Percentiles rank a stretch among this genome's conserved stretches.
Evolutionary conservation across 225 moss, liverwort and hornwort species (phyloP).

Genomic region (Physcomitrium patens): DNA sequence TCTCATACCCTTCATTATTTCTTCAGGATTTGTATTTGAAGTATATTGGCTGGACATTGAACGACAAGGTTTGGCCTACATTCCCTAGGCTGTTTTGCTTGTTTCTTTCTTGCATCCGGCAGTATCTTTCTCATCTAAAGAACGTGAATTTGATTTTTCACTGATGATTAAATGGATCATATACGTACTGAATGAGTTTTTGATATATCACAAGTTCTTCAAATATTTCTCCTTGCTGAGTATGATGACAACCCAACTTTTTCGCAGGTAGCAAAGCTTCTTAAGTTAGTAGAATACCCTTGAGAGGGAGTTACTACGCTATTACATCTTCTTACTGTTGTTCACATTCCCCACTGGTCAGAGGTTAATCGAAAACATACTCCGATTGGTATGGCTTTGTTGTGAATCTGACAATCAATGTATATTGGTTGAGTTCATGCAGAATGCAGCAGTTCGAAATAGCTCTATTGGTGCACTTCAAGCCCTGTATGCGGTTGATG

Average conservation of each 20-base stretch:
- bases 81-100: constrained; percentile 8
- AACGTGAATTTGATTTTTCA: not conserved
- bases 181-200: not conserved
- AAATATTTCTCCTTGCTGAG: no score
- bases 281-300: no score
- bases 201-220: no score
- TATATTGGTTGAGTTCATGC: constrained; percentile 37
- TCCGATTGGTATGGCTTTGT: constrained; percentile 14
- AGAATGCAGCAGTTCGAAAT: constrained; percentile 85
- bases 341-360: not conserved
- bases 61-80: constrained; percentile 83
- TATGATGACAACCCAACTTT: no score
- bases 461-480: constrained; percentile 91
- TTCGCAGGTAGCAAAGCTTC: no score
- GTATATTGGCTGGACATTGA: constrained; percentile 95
- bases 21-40: constrained; percentile 98
- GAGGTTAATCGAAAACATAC: not conserved
- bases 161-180: constrained; percentile 23
- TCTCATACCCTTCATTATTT: constrained; percentile 90
- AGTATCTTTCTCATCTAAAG: not conserved
- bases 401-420: constrained; percentile 24
- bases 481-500: constrained; percentile 90
- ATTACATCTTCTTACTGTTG: no score
- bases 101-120: constrained; percentile 4
- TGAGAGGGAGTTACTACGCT: no score